Evolutionary conservation across 768 basidiomycete genomes (phyloP).

Genomic region (Pisolithus microcarpus): DNA sequence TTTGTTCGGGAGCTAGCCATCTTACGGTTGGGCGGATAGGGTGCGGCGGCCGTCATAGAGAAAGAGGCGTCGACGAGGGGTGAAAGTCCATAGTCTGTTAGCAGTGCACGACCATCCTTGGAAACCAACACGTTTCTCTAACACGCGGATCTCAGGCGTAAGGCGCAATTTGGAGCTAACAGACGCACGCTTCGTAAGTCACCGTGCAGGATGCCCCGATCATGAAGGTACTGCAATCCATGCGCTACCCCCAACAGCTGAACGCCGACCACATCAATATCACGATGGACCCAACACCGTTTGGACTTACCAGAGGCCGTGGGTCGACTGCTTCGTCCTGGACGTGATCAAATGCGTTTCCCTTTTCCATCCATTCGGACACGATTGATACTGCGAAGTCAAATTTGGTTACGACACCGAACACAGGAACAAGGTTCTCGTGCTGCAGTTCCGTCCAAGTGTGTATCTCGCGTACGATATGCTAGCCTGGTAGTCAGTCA

Average conservation of each 20-base stretch:
- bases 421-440: background rate
- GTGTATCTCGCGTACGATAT: background rate
- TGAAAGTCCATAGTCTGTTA: background rate
- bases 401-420: background rate
- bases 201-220: background rate
- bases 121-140: background rate
- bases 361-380: background rate
- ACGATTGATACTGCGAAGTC: background rate
- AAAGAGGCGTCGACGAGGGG: background rate
- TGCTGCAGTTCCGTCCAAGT: background rate
- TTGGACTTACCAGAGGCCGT: background rate
- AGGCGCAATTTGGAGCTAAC: background rate
- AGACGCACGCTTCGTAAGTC: background rate
- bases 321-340: background rate
- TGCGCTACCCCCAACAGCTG: background rate
- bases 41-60: background rate
- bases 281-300: background rate
- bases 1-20: background rate
- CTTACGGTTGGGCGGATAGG: background rate
- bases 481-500: background rate
- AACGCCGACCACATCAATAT: background rate
- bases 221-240: background rate
- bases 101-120: background rate
- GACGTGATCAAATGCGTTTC: background rate
- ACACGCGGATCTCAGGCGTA: background rate